phyloP scores from a whole-genome alignment of 2,329 filamentous ascomycete species.

The Coniochaeta sp. region DNA sequence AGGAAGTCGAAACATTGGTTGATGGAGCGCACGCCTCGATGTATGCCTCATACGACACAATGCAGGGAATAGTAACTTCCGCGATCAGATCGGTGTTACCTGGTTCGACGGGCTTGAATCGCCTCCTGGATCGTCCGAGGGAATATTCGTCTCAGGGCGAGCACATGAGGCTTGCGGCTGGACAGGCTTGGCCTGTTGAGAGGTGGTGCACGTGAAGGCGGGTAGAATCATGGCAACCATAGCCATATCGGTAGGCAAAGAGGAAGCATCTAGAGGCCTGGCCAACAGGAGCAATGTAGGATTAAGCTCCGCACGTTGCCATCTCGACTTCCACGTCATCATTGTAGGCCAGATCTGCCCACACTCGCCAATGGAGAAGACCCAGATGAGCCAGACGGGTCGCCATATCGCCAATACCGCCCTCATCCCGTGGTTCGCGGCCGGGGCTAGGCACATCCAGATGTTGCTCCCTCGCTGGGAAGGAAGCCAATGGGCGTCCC shows the following conservation, averaged over 20 bases:
- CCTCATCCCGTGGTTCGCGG: constrained; percentile 41
- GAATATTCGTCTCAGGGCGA: too few species aligned
- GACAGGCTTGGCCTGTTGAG: neutral
- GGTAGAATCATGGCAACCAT: too few species aligned
- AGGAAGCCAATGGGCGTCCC: constrained; percentile 11
- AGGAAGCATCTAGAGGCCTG: neutral
- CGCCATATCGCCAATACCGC: constrained; percentile 58
- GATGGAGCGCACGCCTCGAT: too few species aligned
- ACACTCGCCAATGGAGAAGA: constrained; percentile 84
- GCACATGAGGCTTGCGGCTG: neutral
- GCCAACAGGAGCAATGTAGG: neutral
- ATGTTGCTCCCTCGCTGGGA: neutral
- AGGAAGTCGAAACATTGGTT: neutral
- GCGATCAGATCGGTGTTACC: too few species aligned
- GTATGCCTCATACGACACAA: too few species aligned
- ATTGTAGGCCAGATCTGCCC: constrained; percentile 68
- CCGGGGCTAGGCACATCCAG: constrained; percentile 19
- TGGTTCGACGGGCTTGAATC: too few species aligned
- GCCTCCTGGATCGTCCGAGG: too few species aligned
- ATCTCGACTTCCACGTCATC: neutral
- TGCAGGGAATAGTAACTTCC: too few species aligned
- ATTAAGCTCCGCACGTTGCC: neutral
- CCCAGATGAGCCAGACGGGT: constrained; percentile 76
- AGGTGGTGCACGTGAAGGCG: neutral
- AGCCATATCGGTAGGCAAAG: neutral